Conservation (phyloP, 2,329 filamentous ascomycete genomes). For the Thelonectria rubi region DNA sequence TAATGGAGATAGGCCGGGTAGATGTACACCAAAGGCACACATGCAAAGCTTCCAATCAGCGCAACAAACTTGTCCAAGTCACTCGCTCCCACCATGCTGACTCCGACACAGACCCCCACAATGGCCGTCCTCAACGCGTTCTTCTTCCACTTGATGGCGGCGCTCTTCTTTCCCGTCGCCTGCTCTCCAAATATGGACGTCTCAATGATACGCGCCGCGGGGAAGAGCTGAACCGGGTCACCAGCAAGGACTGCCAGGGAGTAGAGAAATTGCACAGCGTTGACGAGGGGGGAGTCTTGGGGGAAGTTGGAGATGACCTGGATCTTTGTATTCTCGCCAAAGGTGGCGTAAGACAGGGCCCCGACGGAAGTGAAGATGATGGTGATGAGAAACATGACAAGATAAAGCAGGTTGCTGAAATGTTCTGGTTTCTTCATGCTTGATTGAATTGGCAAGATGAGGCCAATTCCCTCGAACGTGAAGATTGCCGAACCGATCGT, state of each 20-base stretch:
- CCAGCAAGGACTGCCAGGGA: conserved; percentile 77
- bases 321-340: conserved; percentile 73
- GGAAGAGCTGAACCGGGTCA: conserved; percentile 79
- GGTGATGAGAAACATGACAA: conserved; percentile 79
- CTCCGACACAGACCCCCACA: conserved; percentile 65
- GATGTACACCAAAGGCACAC: conserved; percentile 79
- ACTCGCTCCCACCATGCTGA: conserved; percentile 71
- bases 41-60: conserved; percentile 77
- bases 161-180: conserved; percentile 70
- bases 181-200: conserved; percentile 71
- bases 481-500: conserved; percentile 80
- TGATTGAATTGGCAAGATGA: conserved; percentile 79
- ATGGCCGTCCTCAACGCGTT: conserved; percentile 69
- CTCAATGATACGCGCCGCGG: conserved; percentile 76
- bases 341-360: conserved; percentile 77
- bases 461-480: conserved; percentile 80
- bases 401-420: conserved; percentile 71
- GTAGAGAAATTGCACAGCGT: conserved; percentile 79
- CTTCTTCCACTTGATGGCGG: conserved; percentile 78
- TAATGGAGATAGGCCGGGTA: conserved; percentile 78
- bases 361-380: conserved; percentile 77
- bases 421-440: conserved; percentile 76
- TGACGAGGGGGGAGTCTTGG: conserved; percentile 75
- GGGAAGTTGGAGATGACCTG: conserved; percentile 82
- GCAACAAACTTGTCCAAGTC: conserved; percentile 80